These are phyloP conservation scores for Xanthoconium purpureum DNA, from an alignment of 768 basidiomycete species.

Conservation along the genomic window DNA sequence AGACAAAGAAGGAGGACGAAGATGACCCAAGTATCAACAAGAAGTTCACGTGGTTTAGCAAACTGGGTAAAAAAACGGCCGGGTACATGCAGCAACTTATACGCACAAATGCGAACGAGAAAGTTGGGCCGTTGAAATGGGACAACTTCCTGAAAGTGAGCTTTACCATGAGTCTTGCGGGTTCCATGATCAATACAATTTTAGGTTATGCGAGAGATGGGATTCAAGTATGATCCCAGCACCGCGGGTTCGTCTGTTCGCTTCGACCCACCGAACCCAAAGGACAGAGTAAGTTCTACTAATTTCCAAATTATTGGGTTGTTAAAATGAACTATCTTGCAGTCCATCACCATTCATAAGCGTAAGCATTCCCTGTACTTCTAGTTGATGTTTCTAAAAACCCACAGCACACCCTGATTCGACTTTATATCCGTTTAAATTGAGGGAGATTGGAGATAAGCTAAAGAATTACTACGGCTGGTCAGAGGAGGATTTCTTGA, in stretches of 20 bases:
- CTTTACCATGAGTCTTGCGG: not conserved
- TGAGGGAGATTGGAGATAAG: constrained; percentile 55
- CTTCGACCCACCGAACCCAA: constrained; percentile 67
- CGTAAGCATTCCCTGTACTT: constrained; percentile 39
- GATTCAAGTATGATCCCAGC: constrained; percentile 68
- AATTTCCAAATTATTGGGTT: not conserved
- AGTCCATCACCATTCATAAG: constrained; percentile 78
- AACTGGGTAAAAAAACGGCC: constrained; percentile 56
- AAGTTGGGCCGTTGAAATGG: constrained; percentile 71
- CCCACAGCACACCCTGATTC: constrained; percentile 69
- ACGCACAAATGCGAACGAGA: constrained; percentile 52
- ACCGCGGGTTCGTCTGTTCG: constrained; percentile 82
- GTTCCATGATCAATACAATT: not conserved
- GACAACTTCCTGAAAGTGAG: constrained; percentile 70
- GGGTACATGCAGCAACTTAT: constrained; percentile 65
- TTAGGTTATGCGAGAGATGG: constrained; percentile 77
- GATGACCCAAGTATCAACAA: constrained; percentile 25
- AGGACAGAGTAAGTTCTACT: constrained; percentile 39
- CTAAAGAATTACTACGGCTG: constrained; percentile 68
- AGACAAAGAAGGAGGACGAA: constrained; percentile 34
- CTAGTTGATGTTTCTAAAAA: not conserved
- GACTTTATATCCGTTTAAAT: constrained; percentile 44
- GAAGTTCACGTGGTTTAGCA: constrained; percentile 55
- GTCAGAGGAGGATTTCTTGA: constrained; percentile 44
- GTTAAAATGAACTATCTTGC: not conserved